Percentiles rank a stretch among this genome's conserved stretches.
Conservation (phyloP, 2,329 filamentous ascomycete genomes). For the Lecanicillium sp. region DNA sequence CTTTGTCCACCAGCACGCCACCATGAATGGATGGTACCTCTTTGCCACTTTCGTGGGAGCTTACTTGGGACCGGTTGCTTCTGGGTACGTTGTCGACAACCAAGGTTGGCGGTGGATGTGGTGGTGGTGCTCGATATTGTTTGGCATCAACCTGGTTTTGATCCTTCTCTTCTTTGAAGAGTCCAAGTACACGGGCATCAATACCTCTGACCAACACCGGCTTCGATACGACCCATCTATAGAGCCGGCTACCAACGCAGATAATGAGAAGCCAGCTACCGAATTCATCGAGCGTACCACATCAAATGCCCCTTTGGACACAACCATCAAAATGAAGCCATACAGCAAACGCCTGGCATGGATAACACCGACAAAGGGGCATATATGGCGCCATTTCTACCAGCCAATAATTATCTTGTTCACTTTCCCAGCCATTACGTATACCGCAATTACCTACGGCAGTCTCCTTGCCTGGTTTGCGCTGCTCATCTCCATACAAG, state of each 20-base stretch:
- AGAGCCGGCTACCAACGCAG: not conserved
- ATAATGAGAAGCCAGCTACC: not conserved
- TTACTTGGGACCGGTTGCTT: conserved; percentile 28
- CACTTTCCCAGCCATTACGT: conserved; percentile 29
- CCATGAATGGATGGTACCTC: conserved; percentile 36
- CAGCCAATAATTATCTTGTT: conserved; percentile 27
- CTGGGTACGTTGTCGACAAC: conserved; percentile 24
- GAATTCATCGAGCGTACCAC: not conserved
- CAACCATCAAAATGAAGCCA: conserved; percentile 27
- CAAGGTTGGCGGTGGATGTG: conserved; percentile 41
- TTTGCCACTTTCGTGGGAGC: conserved; percentile 5
- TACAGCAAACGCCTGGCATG: conserved; percentile 33
- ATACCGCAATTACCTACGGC: conserved; percentile 25
- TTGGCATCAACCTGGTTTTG: conserved; percentile 26
- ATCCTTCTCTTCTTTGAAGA: conserved; percentile 34
- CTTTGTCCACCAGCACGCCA: conserved; percentile 37
- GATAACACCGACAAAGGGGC: conserved; percentile 14
- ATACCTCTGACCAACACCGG: not conserved
- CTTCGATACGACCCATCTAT: not conserved
- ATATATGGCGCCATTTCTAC: conserved; percentile 22
- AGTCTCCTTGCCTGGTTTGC: conserved; percentile 28
- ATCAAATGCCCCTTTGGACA: conserved; percentile 15
- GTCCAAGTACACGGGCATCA: conserved; percentile 18
- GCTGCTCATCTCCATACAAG: conserved; percentile 18
- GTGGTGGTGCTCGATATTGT: conserved; percentile 36